phyloP scores from a whole-genome alignment of 2,329 filamentous ascomycete species.

The Phoma herbarum region DNA sequence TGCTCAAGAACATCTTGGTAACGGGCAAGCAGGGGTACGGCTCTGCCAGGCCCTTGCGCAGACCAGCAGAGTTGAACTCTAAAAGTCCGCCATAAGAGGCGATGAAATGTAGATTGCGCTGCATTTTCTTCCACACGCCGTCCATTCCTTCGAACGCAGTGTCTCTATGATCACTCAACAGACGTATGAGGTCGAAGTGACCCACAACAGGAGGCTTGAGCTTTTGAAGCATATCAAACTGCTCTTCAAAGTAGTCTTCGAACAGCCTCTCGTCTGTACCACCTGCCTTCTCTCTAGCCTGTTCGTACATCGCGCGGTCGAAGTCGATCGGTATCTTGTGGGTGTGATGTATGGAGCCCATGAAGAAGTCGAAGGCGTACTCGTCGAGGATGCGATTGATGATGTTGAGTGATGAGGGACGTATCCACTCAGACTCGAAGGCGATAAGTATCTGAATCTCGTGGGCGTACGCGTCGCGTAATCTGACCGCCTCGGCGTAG shows the following conservation, averaged over 20 bases:
- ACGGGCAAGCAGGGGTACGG: constrained; percentile 86
- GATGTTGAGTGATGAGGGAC: constrained; percentile 68
- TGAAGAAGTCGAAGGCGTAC: constrained; percentile 82
- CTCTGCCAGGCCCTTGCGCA: constrained; percentile 89
- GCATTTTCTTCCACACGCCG: constrained; percentile 76
- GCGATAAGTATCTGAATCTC: constrained; percentile 84
- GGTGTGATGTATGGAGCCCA: constrained; percentile 93
- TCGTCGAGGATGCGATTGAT: constrained; percentile 66
- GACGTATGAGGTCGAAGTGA: constrained; percentile 90
- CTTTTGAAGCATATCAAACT: constrained; percentile 78
- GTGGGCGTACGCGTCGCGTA: constrained; percentile 73
- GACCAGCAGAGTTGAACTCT: constrained; percentile 86
- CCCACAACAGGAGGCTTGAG: constrained; percentile 82
- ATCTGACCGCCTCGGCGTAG: constrained; percentile 75
- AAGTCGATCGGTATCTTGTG: constrained; percentile 90
- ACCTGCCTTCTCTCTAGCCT: constrained; percentile 64
- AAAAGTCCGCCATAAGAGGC: constrained; percentile 79
- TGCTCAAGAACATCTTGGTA: constrained; percentile 77
- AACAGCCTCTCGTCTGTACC: constrained; percentile 72
- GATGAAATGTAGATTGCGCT: constrained; percentile 77
- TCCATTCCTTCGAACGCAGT: constrained; percentile 66
- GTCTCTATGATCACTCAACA: constrained; percentile 76
- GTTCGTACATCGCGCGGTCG: constrained; percentile 71
- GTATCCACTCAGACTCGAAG: constrained; percentile 94
- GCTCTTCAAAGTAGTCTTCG: constrained; percentile 86